Conservation (phyloP, 768 basidiomycete species). For the Aureoboletus auriporus region DNA sequence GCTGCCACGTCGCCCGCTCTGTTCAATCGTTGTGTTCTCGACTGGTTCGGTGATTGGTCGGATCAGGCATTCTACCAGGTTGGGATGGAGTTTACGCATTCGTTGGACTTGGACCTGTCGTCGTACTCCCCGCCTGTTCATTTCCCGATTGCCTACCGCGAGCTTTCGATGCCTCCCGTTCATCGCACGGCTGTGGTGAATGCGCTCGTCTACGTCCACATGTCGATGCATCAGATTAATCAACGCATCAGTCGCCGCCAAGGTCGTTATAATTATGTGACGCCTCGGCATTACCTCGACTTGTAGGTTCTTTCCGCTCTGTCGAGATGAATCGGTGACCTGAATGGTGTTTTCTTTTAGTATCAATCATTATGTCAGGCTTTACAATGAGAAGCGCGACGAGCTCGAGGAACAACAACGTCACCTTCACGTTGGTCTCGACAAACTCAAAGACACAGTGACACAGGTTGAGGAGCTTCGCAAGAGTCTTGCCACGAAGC, state of each 20-base stretch:
- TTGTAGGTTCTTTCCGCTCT: constrained; percentile 65
- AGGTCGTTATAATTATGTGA: constrained; percentile 96
- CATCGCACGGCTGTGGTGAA: constrained; percentile 93
- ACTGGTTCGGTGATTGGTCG: constrained; percentile 99
- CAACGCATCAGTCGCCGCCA: constrained; percentile 84
- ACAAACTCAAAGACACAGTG: constrained; percentile 94
- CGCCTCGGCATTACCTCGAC: constrained; percentile 96
- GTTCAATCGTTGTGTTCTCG: constrained; percentile 98
- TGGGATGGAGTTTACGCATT: constrained; percentile 92
- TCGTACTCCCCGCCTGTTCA: constrained; percentile 73
- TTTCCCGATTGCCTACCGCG: constrained; percentile 89
- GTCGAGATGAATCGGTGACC: neutral
- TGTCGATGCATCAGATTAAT: constrained; percentile 86
- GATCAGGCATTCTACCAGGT: constrained; percentile 99
- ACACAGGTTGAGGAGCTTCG: constrained; percentile 95
- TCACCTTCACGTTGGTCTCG: constrained; percentile 95
- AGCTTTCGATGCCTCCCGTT: constrained; percentile 77
- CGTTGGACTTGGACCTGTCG: constrained; percentile 86
- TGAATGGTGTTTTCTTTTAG: constrained; percentile 40
- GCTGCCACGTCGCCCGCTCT: constrained; percentile 97
- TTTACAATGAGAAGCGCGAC: constrained; percentile 94
- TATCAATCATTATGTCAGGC: constrained; percentile 94
- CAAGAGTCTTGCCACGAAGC: constrained; percentile 91
- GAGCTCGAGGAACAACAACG: constrained; percentile 98
- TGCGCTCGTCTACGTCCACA: constrained; percentile 88